Conservation (phyloP, 1,284 basidiomycete genomes). For the Cutaneotrichosporon cutaneum region DNA sequence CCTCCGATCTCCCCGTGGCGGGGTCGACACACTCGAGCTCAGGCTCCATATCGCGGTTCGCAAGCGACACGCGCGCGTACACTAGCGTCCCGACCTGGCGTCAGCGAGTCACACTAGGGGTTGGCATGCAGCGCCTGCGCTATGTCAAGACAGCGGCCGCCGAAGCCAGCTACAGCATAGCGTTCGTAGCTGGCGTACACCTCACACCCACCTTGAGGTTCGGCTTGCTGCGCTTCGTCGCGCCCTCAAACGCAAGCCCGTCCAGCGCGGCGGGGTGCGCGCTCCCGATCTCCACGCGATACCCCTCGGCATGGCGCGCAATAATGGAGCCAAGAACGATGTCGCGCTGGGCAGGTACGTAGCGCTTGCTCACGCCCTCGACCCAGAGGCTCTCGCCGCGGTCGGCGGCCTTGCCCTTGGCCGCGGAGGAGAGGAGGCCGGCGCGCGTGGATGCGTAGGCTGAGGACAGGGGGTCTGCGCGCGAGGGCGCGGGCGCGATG, state of each 20-base stretch:
- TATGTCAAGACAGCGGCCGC: too few relatives aligned
- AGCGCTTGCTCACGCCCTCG: slow-evolving; percentile 51
- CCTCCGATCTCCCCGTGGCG: slow-evolving; percentile 55
- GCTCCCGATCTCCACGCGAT: slow-evolving; percentile 57
- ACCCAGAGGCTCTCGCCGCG: slow-evolving; percentile 44
- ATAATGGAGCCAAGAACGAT: slow-evolving; percentile 57
- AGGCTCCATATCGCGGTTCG: slow-evolving; percentile 57
- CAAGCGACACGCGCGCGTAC: slow-evolving; percentile 55
- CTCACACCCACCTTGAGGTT: slow-evolving; percentile 55
- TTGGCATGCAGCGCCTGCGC: too few relatives aligned
- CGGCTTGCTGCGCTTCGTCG: slow-evolving; percentile 57
- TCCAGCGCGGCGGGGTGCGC: slow-evolving; percentile 55
- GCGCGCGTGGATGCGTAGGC: slow-evolving; percentile 41
- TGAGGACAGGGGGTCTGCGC: slow-evolving; percentile 9
- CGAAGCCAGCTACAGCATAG: too few relatives aligned
- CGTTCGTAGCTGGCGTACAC: too few relatives aligned
- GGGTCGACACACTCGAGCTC: slow-evolving; percentile 58
- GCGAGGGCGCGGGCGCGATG: slow-evolving; percentile 33
- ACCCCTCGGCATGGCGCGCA: slow-evolving; percentile 56
- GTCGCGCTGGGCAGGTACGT: slow-evolving; percentile 54
- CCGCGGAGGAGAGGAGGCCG: slow-evolving; percentile 38
- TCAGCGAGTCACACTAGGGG: too few relatives aligned
- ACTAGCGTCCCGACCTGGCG: slow-evolving; percentile 56
- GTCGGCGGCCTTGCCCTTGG: slow-evolving; percentile 22
- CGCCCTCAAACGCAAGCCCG: slow-evolving; percentile 58